Evolutionary conservation across 169 alveolate species (phyloP), one percentile per base, ranked within the genome.

Genomic region (Blepharisma undulans): DNA sequence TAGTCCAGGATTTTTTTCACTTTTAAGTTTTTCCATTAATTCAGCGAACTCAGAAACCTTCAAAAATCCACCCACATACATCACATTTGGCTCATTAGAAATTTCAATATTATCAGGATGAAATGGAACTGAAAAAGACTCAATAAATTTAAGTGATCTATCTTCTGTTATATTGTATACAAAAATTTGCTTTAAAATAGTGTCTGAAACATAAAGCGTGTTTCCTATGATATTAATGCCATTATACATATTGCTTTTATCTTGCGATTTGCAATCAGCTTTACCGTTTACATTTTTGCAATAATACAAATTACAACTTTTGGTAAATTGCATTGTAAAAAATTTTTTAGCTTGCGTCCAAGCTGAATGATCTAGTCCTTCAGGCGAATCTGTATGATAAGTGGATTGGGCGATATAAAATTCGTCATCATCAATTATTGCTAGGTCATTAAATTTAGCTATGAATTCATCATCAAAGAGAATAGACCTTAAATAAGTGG

Each of bases 321-420:
- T 48, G 14, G 7, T 7, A 12, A 25, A 29, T 8, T 7, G 8
- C 66, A 21, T 29, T 78, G 6, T 29, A 14, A 22, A 10, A 25
- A n/a, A 25, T 34, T 61, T 78, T 8, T 14, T 21, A 22, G 30
- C 8, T 10, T 59, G 12, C 18, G 86, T 78, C 25, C 8, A 4
- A 14, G 30, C 6, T 25, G 86, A 78, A 78, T 29, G 29, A 78
- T 78, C 86, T 7, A 59, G 86, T 14, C 86, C 86, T 78, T 78
- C 66, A 25, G 25, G 61, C 1, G 34, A 7, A 22, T 78, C 86
- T 21, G 86, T 21, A 32, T 25, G 7, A 14, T 59, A 61, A 10
- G 30, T 78, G 66, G 66, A 78, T 32, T 78, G 86, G 60, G 86
- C 27, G 6, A 22, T 21, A 78, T 78, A 78, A 32, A 78, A 78